Base-by-base conservation (phyloP, 225 moss, liverwort and hornwort species). In the Takakia lepidozioides region DNA sequence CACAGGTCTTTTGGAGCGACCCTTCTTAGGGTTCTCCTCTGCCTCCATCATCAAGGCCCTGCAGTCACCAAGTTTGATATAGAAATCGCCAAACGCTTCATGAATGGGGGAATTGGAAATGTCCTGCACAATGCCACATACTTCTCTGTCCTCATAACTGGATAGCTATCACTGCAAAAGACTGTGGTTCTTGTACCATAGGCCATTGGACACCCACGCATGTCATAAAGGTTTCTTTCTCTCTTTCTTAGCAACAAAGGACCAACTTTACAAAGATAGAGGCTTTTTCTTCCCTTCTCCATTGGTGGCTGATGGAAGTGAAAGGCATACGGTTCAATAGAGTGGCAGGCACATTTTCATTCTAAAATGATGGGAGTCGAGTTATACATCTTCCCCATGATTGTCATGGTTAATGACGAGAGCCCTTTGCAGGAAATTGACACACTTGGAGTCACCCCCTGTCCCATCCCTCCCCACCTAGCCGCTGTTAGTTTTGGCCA, bases 1-100 rank as follows among this genome's bases (percentile, higher is more conserved):
- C 41, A 28, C 46, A 37, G 25, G 48, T 19, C 36, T 74, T 26
- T 60, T 66, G 21, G 58, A 56, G 9, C 49, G 55, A 45, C 62
- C 26, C 51, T 55, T 72, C 5, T 51, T 55, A 7, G 47, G 22
- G 21, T 63, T 63, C 36, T 25, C 47, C 42, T 64, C 73, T 34
- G 56, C 66, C 52, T 80, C 73, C 56, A 70, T 62, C 79, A 78
- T 78, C 13, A 72, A 64, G 21, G 70, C 73, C 25, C 78, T 72
- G 37, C 70, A 80, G 44, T 88, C 88, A 32, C 75, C 80, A 56
- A 75, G 60, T 35, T 55, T 80, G 3, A 88, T 40, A 52, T 83
- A 88, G 2, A 93, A 82, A 59, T 93, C 92, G 17, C 85, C 92
- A 64, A 88, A 80, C 21, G 77, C 78, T 56, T 88, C 85, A 21